Evolutionary conservation across 179 eudicot species (phyloP).

Genomic region (Patellifolia procumbens): DNA sequence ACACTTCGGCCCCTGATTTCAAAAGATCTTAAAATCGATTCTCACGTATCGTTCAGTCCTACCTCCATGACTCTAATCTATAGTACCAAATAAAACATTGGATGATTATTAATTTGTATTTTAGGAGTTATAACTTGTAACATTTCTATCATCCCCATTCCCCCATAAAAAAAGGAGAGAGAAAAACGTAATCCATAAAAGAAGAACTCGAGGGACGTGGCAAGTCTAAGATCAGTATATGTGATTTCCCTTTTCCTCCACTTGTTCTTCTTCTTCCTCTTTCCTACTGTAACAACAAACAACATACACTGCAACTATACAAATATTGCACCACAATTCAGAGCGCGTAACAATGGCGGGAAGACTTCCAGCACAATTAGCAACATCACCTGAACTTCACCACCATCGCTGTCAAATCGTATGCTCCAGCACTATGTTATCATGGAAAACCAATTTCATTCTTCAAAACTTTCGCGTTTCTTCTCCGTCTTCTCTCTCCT

Average conservation of each 20-base stretch:
- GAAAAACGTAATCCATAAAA: slow-evolving; percentile 35
- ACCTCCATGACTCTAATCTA: too few species aligned
- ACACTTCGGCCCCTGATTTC: too few species aligned
- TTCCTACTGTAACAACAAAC: neutral
- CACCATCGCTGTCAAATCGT: slow-evolving; percentile 5
- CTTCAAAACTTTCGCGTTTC: slow-evolving; percentile 30
- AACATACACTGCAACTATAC: neutral
- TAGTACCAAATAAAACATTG: too few species aligned
- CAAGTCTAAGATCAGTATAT: slow-evolving; percentile 36
- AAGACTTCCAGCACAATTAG: slow-evolving; percentile 48
- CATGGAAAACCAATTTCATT: slow-evolving; percentile 49
- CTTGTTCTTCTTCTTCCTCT: slow-evolving; percentile 18
- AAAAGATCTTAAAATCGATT: too few species aligned
- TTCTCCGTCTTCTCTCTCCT: slow-evolving; percentile 33
- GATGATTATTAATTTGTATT: too few species aligned
- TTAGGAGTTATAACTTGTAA: too few species aligned
- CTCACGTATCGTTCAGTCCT: too few species aligned
- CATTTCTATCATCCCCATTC: too few species aligned
- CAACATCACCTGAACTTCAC: slow-evolving; percentile 39
- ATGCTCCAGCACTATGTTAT: slow-evolving; percentile 29
- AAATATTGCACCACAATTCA: too few species aligned
- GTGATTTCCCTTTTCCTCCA: slow-evolving; percentile 14
- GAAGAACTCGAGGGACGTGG: slow-evolving; percentile 49
- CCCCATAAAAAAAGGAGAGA: neutral
- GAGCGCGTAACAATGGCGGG: slow-evolving; percentile 42